These are phyloP conservation scores for Gnaphalium uliginosum DNA, from an alignment of 129 eudicot genomes.

Conservation along the genomic window DNA sequence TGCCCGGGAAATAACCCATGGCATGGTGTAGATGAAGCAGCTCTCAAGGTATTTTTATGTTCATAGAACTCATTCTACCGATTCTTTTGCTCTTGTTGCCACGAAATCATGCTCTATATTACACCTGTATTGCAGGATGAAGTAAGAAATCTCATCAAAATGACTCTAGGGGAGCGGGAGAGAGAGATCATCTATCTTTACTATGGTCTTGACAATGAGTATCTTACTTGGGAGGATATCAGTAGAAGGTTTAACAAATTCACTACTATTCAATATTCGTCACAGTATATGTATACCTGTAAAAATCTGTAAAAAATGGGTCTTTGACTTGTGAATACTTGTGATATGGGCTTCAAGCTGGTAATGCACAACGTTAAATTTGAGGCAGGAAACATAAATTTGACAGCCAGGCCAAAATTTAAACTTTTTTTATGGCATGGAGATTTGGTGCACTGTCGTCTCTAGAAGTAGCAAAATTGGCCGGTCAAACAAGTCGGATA, in stretches of 20 bases:
- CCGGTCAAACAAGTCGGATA: not conserved
- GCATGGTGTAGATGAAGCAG: slow-evolving; percentile 88
- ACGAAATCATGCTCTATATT: slow-evolving; percentile 8
- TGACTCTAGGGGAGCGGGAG: slow-evolving; percentile 71
- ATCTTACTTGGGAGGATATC: slow-evolving; percentile 98
- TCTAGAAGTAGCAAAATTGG: not conserved
- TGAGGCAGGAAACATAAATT: not conserved
- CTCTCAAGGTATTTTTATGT: slow-evolving; percentile 69
- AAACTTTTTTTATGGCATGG: slow-evolving; percentile 8
- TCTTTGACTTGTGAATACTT: not conserved
- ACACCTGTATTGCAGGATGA: slow-evolving; percentile 60
- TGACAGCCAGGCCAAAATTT: not conserved
- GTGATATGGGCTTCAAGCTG: not conserved
- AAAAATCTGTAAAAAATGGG: not conserved
- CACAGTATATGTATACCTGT: not conserved
- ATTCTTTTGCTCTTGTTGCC: slow-evolving; percentile 9
- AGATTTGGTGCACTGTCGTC: not conserved
- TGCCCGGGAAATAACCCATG: slow-evolving; percentile 81
- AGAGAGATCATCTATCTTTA: slow-evolving; percentile 80
- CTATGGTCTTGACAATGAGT: slow-evolving; percentile 84
- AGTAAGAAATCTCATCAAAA: slow-evolving; percentile 66
- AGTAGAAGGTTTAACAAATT: slow-evolving; percentile 64
- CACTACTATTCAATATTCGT: not conserved
- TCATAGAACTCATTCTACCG: not conserved
- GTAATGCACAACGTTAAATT: slow-evolving; percentile 12